Evolutionary conservation across 2,329 filamentous ascomycete species (phyloP).

Genomic region (Herpotrichia juniperi): DNA sequence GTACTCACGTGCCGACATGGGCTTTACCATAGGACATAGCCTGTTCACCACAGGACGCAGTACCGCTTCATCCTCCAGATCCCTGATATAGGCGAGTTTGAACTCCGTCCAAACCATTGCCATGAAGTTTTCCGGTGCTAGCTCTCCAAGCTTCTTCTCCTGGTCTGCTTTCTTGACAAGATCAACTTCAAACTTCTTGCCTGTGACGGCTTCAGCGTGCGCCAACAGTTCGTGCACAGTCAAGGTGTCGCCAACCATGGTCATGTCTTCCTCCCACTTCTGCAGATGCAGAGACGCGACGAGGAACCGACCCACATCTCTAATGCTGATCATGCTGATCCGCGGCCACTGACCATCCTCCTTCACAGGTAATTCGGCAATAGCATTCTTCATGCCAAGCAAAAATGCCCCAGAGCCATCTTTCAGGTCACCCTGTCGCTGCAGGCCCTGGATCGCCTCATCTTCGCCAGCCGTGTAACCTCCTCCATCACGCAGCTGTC

Average conservation of each 20-base stretch:
- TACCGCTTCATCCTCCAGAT: slow-evolving; percentile 9
- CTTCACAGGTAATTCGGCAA: slow-evolving; percentile 2
- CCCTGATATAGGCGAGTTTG: slow-evolving; percentile 9
- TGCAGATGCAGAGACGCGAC: slow-evolving; percentile 2
- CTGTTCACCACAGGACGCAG: slow-evolving; percentile 5
- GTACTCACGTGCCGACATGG: slow-evolving; percentile 7
- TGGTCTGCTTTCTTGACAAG: neutral
- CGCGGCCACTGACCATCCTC: slow-evolving; percentile 4
- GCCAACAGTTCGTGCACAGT: slow-evolving; percentile 3
- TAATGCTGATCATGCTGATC: neutral
- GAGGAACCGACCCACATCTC: slow-evolving; percentile 1
- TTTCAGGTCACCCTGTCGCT: slow-evolving; percentile 2
- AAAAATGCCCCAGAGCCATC: slow-evolving; percentile 5
- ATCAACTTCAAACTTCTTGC: slow-evolving; percentile 2
- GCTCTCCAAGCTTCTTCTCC: neutral
- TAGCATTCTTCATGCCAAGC: slow-evolving; percentile 2
- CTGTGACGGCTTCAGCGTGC: slow-evolving; percentile 5
- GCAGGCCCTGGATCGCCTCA: slow-evolving; percentile 1
- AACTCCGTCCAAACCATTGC: slow-evolving; percentile 8
- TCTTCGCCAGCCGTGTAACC: slow-evolving; percentile 4
- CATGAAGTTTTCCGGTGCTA: slow-evolving; percentile 7
- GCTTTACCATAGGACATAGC: slow-evolving; percentile 5
- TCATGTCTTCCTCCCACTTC: slow-evolving; percentile 6
- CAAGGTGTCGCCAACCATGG: slow-evolving; percentile 6
- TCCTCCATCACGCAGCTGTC: neutral